Evolutionary conservation across 805 yeast species (phyloP), one percentile per base, ranked within the genome.

Genomic region (Blastobotrys robertii): DNA sequence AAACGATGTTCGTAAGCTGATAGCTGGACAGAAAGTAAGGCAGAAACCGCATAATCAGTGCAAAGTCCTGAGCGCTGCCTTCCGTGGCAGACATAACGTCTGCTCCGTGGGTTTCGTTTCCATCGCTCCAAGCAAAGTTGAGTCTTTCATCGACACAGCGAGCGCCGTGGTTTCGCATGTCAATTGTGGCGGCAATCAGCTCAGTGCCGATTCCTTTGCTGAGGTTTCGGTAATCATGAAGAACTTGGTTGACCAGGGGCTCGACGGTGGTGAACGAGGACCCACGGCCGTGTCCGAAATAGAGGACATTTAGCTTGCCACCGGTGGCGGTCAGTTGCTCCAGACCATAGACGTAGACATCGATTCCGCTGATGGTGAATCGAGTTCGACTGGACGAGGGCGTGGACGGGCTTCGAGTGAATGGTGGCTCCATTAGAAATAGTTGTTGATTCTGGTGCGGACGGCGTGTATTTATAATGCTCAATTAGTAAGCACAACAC

Each of bases 151-250:
- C 64, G 3, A 72, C 56, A 8, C 51, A 41, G 30, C 83, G 60
- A 15, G 59, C 60, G 2, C 84, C 82, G 51, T 77, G 83, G 55
- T 77, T 77, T 30, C 79, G 65, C 46, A 62, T 53, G 51, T 77
- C 83, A 48, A 72, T 73, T 0, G 74, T 63, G 8, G 73, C 73
- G 37, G 71, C 70, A 30, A 77, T 63, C 42, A 72, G 30, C 30
- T 33, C 34, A 16, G 34, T 13, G 30, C 38, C n/a, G 29, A 22
- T 11, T 19, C 22, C 3, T 37, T 14, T 13, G 4, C 11, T 9
- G n/a, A 19, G 19, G n/a, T 14, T 38, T 11, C 41, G 28, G 34
- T 41, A 45, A 12, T 31, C 57, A 8, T 60, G 46, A 14, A 68
- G 52, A 7, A 67, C 51, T n/a, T 52, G 55, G 35, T 63, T 60